These are phyloP conservation scores for Populus euphratica DNA, from an alignment of 345 rosid genomes.

Conservation along the genomic window DNA sequence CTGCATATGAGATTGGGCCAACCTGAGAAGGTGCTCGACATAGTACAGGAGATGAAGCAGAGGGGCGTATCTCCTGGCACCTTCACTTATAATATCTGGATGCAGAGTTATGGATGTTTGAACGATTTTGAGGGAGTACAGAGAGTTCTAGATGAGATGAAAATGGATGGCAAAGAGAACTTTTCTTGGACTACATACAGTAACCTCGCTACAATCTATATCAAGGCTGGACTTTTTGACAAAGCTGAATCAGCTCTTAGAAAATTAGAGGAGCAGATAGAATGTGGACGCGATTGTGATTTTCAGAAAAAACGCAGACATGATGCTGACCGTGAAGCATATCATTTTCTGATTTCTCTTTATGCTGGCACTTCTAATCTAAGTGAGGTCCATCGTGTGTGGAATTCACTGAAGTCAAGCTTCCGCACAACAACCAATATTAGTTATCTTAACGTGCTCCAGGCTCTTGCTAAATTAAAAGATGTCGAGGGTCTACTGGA, in stretches of 20 bases:
- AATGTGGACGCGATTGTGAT: neutral
- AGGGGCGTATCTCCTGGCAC: conserved; percentile 29
- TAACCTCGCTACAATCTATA: conserved; percentile 59
- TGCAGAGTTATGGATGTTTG: conserved; percentile 49
- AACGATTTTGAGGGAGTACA: conserved; percentile 53
- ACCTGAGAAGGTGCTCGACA: conserved; percentile 47
- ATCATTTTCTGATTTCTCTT: conserved; percentile 64
- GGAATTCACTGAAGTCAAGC: conserved; percentile 48
- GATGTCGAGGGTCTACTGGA: conserved; percentile 48
- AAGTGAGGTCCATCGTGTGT: conserved; percentile 54
- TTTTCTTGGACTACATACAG: conserved; percentile 47
- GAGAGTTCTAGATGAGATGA: conserved; percentile 46
- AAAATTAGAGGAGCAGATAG: conserved; percentile 52
- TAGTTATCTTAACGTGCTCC: conserved; percentile 58
- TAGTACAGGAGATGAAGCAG: conserved; percentile 55
- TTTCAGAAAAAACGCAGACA: neutral
- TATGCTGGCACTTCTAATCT: conserved; percentile 52
- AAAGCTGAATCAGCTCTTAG: conserved; percentile 63
- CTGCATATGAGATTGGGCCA: conserved; percentile 50
- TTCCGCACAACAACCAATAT: conserved; percentile 37
- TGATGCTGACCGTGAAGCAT: conserved; percentile 41
- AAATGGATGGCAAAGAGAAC: conserved; percentile 22
- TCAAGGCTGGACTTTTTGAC: conserved; percentile 53
- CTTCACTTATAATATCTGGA: conserved; percentile 45
- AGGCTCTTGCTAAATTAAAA: conserved; percentile 53